Evolutionary conservation across 345 rosid species (phyloP), one percentile per base, ranked within the genome.

Genomic region (Citrus reticulata): DNA sequence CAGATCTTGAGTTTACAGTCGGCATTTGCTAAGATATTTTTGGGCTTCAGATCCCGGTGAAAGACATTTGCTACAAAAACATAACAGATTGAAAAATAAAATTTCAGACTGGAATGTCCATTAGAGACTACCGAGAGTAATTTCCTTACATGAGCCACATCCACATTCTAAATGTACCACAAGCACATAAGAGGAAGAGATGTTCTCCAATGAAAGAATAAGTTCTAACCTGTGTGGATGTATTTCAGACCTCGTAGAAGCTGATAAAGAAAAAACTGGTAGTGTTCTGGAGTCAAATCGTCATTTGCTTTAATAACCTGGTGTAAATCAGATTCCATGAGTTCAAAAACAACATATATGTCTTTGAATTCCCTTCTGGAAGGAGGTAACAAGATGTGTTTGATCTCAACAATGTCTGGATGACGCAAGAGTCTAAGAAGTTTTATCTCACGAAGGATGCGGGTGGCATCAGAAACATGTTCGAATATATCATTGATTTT

Each of bases 1-100:
- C 98, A 95, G 51, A 95, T 87, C 91, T 95, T 95, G 77, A 95
- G 94, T 82, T 93, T 95, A 86, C 98, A 95, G 81, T 95, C 97
- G 5, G 98, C 98, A 87, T 95, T 95, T 27, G 98, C 98, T 73
- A 95, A 84, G 83, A 95, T 95, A 77, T 93, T 95, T 80, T 93
- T 95, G 1, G 98, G 98, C 85, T 95, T 95, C 20, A 95, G 82
- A 87, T 95, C 98, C 65, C 98, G 88, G 76, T 93, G 98, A 81
- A 93, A 95, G 65, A 95, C 98, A 87, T 95, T 95, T 13, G 98
- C 98, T 93, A 79, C 81, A 85, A 72, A 49, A 80, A 14, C 35
- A 37, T 39, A 13, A 9, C 65, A 29, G 60, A 77, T 71, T 2
- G 6, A 14, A 22, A 49, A 75, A 66, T 29, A 46, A 35, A 68